Conservation (phyloP, 2,329 filamentous ascomycete genomes). For the Trichophyton simii region DNA sequence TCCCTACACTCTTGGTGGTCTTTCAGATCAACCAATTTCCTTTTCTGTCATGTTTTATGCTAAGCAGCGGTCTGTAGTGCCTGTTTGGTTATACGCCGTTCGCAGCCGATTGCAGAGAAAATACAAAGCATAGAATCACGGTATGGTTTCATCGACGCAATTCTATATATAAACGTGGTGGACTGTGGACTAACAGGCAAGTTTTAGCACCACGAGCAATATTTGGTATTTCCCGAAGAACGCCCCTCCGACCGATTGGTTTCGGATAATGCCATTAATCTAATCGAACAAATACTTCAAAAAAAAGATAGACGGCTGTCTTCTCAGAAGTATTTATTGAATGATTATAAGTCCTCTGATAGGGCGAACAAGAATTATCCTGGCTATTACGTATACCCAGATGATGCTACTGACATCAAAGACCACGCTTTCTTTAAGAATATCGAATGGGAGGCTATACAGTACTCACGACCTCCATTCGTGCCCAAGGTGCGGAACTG, state of each 20-base stretch:
- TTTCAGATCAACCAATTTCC: background rate
- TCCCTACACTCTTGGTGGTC: background rate
- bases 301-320: conserved; percentile 67
- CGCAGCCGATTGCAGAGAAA: conserved; percentile 63
- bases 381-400: conserved; percentile 59
- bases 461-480: conserved; percentile 61
- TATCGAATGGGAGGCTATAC: conserved; percentile 64
- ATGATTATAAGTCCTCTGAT: conserved; percentile 40
- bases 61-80: conserved; percentile 39
- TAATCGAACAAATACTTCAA: conserved; percentile 60
- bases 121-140: conserved; percentile 77
- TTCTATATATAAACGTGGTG: background rate
- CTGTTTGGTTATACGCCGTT: conserved; percentile 88
- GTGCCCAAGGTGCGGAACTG: conserved; percentile 56
- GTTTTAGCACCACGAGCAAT: conserved; percentile 52
- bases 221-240: conserved; percentile 56
- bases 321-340: conserved; percentile 58
- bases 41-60: background rate
- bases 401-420: conserved; percentile 85
- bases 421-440: conserved; percentile 72
- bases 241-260: conserved; percentile 44
- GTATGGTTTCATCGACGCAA: conserved; percentile 29
- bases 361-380: conserved; percentile 28
- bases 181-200: background rate
- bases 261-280: conserved; percentile 59